Percentiles rank a stretch among this genome's conserved stretches.
phyloP scores from a whole-genome alignment of 495 filamentous ascomycete species.

The Penicillium odoratum region DNA sequence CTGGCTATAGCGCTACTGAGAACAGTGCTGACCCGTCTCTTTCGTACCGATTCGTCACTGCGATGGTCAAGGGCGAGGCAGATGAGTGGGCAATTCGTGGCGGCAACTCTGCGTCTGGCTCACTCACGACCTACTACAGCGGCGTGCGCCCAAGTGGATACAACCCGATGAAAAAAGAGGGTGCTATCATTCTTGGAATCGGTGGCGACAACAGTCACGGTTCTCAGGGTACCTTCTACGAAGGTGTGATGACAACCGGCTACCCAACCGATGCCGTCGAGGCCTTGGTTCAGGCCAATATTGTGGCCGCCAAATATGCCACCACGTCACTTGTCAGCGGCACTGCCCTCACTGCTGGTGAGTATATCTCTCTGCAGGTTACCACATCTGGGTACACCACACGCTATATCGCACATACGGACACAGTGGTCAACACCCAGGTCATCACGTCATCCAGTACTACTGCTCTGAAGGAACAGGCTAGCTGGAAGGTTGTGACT shows the following conservation, averaged over 20 bases:
- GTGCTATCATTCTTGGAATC: conserved; percentile 61
- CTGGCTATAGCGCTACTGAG: conserved; percentile 36
- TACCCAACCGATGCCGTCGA: conserved; percentile 58
- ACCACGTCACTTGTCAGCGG: conserved; percentile 48
- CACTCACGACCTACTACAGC: conserved; percentile 55
- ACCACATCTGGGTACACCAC: conserved; percentile 52
- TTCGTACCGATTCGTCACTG: conserved; percentile 51
- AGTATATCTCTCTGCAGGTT: conserved; percentile 48
- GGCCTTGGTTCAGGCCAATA: conserved; percentile 56
- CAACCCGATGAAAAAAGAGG: conserved; percentile 61
- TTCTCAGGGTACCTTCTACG: conserved; percentile 61
- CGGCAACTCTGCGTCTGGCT: conserved; percentile 52
- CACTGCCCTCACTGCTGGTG: conserved; percentile 46
- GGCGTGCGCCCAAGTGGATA: conserved; percentile 55
- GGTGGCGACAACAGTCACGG: conserved; percentile 56
- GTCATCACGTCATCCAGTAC: conserved; percentile 52
- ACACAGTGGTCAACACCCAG: conserved; percentile 48
- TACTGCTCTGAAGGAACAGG: conserved; percentile 46
- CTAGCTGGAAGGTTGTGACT: conserved; percentile 54
- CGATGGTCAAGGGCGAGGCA: conserved; percentile 52
- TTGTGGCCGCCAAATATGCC: conserved; percentile 56
- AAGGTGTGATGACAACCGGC: conserved; percentile 59
- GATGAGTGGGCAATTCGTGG: conserved; percentile 56
- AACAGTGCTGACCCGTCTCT: conserved; percentile 51
- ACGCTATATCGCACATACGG: conserved; percentile 52